Evolutionary conservation across 805 yeast species (phyloP), one percentile per base, ranked within the genome.

Genomic region (Candida yuanshanica): DNA sequence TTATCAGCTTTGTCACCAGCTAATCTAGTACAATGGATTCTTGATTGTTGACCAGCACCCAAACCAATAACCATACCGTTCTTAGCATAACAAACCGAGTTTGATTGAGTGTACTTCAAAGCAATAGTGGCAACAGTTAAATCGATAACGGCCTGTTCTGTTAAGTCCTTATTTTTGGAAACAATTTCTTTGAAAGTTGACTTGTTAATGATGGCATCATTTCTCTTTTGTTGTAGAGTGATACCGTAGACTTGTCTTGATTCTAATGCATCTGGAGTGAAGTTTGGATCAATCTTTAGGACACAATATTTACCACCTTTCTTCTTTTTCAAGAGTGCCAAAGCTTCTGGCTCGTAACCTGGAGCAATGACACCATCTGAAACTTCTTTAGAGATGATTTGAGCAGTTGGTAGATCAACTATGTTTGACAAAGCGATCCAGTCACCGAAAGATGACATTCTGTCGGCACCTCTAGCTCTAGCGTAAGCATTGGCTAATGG

Each of bases 1-100:
- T 90, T 90, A 67, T 93, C 97, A 52, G 98, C 96, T 75, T 93
- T 93, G 62, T 93, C 99, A 64, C 99, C 99, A 39, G 99, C 99
- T 55, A 93, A 78, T 72, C 99, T 83, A 37, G 99, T 93, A 73
- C 99, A 93, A 74, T 93, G 99, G 60, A 93, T 93, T 72, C 99
- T 82, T 42, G 97, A 89, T 72, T 93, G 99, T 75, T 93, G 99
- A 52, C 99, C 99, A 46, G 99, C 99, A 60, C 99, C 99, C 56
- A 93, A 77, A 52, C 99, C 99, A 58, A 93, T 80, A 47, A 93
- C 95, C 99, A 93, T 93, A 74, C 99, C 99, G 65, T 90, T 86
- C 72, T 90, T 93, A 56, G 97, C 96, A 67, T 90, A 93, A 70
- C 96, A 89, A 40, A 93, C 99, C 34, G 98, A 91, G 78, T 93